A percentile compares a stretch with the other conserved stretches of the same genome.
Conservation (phyloP, 306 rosid species). For the Vicia sativa region DNA sequence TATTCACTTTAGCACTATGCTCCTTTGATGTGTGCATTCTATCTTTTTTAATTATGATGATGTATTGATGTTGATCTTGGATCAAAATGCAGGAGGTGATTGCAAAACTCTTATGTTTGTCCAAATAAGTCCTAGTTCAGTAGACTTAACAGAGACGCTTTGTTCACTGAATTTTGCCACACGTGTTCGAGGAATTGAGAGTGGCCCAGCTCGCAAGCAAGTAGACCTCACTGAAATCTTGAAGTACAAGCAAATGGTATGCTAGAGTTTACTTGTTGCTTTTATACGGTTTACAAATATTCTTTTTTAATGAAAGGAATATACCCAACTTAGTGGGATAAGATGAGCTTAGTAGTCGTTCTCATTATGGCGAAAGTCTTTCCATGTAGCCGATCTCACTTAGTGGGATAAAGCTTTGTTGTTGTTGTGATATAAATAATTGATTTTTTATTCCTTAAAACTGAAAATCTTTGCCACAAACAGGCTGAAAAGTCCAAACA, state of each 20-base stretch:
- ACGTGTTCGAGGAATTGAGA: constrained; percentile 85
- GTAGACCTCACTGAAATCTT: constrained; percentile 68
- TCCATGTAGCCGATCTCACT: no score
- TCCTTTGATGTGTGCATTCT: constrained; percentile 1
- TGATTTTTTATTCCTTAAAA: constrained; percentile 10
- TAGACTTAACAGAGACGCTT: constrained; percentile 78
- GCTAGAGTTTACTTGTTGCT: constrained; percentile 5
- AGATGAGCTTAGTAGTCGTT: no score
- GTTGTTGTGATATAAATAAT: background rate
- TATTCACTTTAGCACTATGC: constrained; percentile 19
- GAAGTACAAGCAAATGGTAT: constrained; percentile 94
- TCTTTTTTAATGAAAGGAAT: background rate
- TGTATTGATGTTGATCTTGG: constrained; percentile 37
- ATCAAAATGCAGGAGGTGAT: constrained; percentile 79
- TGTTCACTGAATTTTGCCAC: constrained; percentile 92
- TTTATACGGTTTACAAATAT: background rate
- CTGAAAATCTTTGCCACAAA: constrained; percentile 33
- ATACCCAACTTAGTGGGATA: background rate
- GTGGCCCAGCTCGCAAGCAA: constrained; percentile 91
- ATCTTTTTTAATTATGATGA: constrained; percentile 3
- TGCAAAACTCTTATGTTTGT: constrained; percentile 98
- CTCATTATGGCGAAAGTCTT: no score
- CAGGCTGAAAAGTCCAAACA: constrained; percentile 86
- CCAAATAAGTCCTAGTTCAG: constrained; percentile 76
- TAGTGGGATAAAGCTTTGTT: no score